Evolutionary conservation across 2,329 filamentous ascomycete genomes (phyloP).

Genomic region (Phoma sp.): DNA sequence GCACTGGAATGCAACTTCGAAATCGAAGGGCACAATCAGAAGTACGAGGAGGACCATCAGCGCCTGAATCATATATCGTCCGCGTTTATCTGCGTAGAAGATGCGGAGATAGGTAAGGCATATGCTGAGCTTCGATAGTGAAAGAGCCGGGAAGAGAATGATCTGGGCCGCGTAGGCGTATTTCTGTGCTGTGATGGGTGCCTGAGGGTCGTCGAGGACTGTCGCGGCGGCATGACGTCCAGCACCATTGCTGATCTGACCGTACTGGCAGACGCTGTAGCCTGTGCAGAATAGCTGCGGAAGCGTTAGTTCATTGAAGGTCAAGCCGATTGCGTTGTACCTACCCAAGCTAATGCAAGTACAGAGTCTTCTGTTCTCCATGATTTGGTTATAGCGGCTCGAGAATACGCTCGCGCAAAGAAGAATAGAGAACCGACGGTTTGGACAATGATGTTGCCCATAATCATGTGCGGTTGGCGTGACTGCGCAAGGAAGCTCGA

Average conservation of each 20-base stretch:
- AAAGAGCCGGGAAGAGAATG: slow-evolving; percentile 22
- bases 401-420: slow-evolving; percentile 28
- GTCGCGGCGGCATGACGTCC: slow-evolving; percentile 23
- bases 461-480: slow-evolving; percentile 24
- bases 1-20: slow-evolving; percentile 26
- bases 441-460: slow-evolving; percentile 26
- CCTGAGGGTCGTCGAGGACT: slow-evolving; percentile 1
- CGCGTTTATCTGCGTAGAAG: slow-evolving; percentile 23
- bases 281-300: slow-evolving; percentile 23
- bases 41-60: slow-evolving; percentile 19
- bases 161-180: slow-evolving; percentile 29
- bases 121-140: slow-evolving; percentile 31
- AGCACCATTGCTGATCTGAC: slow-evolving; percentile 23
- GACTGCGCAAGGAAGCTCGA: slow-evolving; percentile 16
- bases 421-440: slow-evolving; percentile 25
- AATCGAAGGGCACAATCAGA: slow-evolving; percentile 20
- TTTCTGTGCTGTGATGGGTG: slow-evolving; percentile 21
- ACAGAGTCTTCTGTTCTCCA: slow-evolving; percentile 29
- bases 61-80: slow-evolving; percentile 23
- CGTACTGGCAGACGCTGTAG: slow-evolving; percentile 31
- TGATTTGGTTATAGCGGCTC: slow-evolving; percentile 19
- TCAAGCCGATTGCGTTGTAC: neutral
- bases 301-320: neutral
- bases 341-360: slow-evolving; percentile 27
- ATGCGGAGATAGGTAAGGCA: slow-evolving; percentile 32